Conservation (phyloP, 805 yeast species). For the Metschnikowia santaceciliae region DNA sequence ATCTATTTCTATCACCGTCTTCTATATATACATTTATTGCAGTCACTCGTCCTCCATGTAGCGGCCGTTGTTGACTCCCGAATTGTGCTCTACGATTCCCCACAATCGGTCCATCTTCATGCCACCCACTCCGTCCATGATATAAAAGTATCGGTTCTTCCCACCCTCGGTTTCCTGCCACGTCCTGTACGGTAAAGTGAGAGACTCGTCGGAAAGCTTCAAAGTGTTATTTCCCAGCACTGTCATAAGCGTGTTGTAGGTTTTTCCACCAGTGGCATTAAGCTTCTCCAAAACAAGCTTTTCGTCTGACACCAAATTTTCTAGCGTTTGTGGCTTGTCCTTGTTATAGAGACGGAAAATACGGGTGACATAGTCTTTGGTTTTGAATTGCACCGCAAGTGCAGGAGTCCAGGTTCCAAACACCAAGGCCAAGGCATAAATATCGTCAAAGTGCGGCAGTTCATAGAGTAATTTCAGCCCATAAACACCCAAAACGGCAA, state of each 20-base stretch:
- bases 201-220: constrained; percentile 22
- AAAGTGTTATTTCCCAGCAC: constrained; percentile 37
- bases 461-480: constrained; percentile 57
- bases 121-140: constrained; percentile 76
- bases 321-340: constrained; percentile 60
- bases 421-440: constrained; percentile 42
- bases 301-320: constrained; percentile 58
- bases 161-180: constrained; percentile 39
- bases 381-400: constrained; percentile 44
- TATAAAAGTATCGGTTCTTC: constrained; percentile 43
- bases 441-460: constrained; percentile 50
- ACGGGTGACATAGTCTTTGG: constrained; percentile 65
- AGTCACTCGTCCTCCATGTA: constrained; percentile 17
- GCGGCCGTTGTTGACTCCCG: constrained; percentile 68
- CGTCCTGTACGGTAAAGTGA: constrained; percentile 25
- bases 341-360: constrained; percentile 67
- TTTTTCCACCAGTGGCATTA: constrained; percentile 60
- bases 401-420: constrained; percentile 56
- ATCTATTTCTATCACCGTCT: too few relatives aligned
- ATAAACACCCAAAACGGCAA: constrained; percentile 56
- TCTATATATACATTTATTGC: too few relatives aligned
- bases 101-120: constrained; percentile 79
- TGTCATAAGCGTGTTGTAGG: constrained; percentile 57
- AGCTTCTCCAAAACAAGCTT: constrained; percentile 64
- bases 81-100: constrained; percentile 72